A percentile compares a stretch with the other conserved stretches of the same genome.
Evolutionary conservation across 345 rosid species (phyloP).

Genomic region (Rhodamnia argentea): DNA sequence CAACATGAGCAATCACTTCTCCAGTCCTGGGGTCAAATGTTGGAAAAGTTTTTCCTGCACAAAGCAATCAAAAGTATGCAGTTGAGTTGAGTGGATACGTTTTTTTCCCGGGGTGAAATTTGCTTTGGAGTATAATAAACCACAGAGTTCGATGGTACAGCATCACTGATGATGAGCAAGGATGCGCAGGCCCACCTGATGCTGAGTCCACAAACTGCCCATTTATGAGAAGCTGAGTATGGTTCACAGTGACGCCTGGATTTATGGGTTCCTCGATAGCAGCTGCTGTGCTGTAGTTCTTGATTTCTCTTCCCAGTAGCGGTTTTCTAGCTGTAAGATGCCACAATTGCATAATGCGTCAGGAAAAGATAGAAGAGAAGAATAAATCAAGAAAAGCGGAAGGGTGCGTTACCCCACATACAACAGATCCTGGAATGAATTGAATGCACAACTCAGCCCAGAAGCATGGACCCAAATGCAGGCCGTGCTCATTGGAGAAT

Average conservation of each 20-base stretch:
- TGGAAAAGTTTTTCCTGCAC: slow-evolving; percentile 57
- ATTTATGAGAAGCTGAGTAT: slow-evolving; percentile 58
- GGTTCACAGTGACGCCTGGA: slow-evolving; percentile 50
- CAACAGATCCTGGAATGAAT: background rate
- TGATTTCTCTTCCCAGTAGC: slow-evolving; percentile 21
- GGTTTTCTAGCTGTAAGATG: slow-evolving; percentile 29
- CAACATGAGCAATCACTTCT: slow-evolving; percentile 77
- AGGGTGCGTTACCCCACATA: background rate
- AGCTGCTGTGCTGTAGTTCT: slow-evolving; percentile 43
- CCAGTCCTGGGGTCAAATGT: slow-evolving; percentile 91
- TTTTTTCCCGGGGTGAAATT: background rate
- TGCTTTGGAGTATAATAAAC: background rate
- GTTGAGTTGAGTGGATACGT: background rate
- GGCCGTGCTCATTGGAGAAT: background rate
- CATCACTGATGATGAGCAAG: background rate
- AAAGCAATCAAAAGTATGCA: background rate
- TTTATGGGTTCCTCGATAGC: slow-evolving; percentile 43
- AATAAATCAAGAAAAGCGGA: background rate
- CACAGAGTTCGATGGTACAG: background rate
- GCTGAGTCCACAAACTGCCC: slow-evolving; percentile 79
- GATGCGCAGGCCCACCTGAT: slow-evolving; percentile 42
- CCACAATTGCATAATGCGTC: background rate
- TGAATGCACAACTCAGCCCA: background rate
- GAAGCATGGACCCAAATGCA: background rate
- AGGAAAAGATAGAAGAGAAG: background rate